phyloP scores from a whole-genome alignment of 371 early-diverging fungal genomes.

The Mucor irregularis region DNA sequence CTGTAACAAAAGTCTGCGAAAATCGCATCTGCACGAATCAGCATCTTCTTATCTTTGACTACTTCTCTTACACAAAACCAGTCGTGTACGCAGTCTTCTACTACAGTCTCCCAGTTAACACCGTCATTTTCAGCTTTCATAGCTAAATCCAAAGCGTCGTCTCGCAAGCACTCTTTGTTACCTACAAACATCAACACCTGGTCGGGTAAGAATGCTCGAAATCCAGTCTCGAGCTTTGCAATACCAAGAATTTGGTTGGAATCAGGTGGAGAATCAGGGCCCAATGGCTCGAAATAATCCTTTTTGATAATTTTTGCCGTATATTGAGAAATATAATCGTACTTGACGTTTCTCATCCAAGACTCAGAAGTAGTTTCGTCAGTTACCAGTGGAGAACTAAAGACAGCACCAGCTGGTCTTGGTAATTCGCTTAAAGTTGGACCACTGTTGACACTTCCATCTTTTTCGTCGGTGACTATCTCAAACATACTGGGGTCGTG shows the following conservation, averaged over 20 bases:
- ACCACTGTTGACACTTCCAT: not conserved
- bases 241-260: slow-evolving; percentile 34
- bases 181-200: slow-evolving; percentile 40
- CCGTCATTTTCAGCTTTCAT: slow-evolving; percentile 40
- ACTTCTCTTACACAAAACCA: slow-evolving; percentile 52
- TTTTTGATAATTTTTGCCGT: slow-evolving; percentile 41
- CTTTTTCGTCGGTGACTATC: slow-evolving; percentile 33
- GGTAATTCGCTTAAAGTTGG: slow-evolving; percentile 32
- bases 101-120: slow-evolving; percentile 32
- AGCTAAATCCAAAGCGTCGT: slow-evolving; percentile 41
- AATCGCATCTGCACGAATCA: slow-evolving; percentile 30
- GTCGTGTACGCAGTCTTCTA: slow-evolving; percentile 46
- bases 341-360: slow-evolving; percentile 39
- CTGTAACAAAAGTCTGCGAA: slow-evolving; percentile 44
- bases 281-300: slow-evolving; percentile 40
- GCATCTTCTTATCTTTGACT: slow-evolving; percentile 37
- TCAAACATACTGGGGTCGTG: slow-evolving; percentile 48
- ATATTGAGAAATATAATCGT: slow-evolving; percentile 43
- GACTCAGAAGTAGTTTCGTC: slow-evolving; percentile 43
- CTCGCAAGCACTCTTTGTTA: slow-evolving; percentile 40
- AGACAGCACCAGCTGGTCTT: slow-evolving; percentile 41
- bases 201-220: slow-evolving; percentile 30
- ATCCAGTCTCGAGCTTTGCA: slow-evolving; percentile 40
- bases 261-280: slow-evolving; percentile 27
- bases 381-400: slow-evolving; percentile 43